Base-by-base conservation (phyloP, 148 eudicot species). In the Nyssa sinensis region DNA sequence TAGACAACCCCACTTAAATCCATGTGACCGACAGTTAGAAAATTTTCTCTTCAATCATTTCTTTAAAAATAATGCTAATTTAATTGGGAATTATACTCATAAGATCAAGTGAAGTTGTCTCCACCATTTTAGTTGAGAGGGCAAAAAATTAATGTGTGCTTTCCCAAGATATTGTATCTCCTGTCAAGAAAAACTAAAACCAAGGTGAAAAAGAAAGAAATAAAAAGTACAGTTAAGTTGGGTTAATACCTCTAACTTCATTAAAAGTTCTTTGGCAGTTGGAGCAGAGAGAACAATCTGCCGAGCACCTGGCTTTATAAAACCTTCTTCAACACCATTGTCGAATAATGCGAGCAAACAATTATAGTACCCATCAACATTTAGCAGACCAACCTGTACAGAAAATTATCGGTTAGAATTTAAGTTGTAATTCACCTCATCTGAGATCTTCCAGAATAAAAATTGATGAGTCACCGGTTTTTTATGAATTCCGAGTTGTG, bases 321-420 rank as follows among this genome's bases (percentile, higher is more conserved):
- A 94, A 68, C 98, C 98, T 92, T 94, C 98, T 83, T 88, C 87
- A 12, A 94, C 98, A 75, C 98, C 98, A 67, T 82, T 92, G 83
- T 94, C 98, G 74, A 92, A 92, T 72, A 94, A 81, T 66, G 88
- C 87, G 67, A 92, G 96, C 84, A 94, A 86, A 77, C 80, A 66
- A 69, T 94, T 82, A 61, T 94, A 94, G 77, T 94, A 94, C 32
- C 98, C 98, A 89, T 90, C 98, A 62, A 94, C 90, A 77, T 92
- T 94, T 73, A 94, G 84, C 69, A 94, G 86, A 49, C 93, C 98
- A 72, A 94, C 89, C 98, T 94, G 80, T 51, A 49, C 6, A 31
- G 9, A 64, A 24, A 70, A 63, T 44, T 63, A n/a, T 67, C 55
- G 23, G 5, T 59, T 67, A 74, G 44, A 28, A 19, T 8, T 34